Conservation (phyloP, 2,329 filamentous ascomycete genomes). For the Stagonosporopsis vannaccii region DNA sequence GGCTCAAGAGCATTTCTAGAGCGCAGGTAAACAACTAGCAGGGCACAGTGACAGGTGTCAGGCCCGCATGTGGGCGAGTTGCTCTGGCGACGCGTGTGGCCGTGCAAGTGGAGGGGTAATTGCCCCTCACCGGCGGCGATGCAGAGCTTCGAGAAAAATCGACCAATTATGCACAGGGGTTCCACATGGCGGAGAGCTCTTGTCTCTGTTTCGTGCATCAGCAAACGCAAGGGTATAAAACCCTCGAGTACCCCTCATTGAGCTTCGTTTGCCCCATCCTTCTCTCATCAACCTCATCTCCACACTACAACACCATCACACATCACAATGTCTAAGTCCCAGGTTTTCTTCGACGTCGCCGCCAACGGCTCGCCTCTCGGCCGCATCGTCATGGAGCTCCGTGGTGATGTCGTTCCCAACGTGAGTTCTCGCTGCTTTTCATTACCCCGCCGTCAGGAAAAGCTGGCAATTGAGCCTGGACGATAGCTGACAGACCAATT, state of each 20-base stretch:
- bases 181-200: constrained; percentile 19
- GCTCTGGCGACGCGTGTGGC: constrained; percentile 6
- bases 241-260: constrained; percentile 13
- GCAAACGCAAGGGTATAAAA: constrained; percentile 20
- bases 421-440: constrained; percentile 18
- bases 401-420: constrained; percentile 71
- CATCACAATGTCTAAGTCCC: constrained; percentile 56
- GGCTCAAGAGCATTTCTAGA: neutral
- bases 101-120: constrained; percentile 6
- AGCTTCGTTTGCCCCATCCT: constrained; percentile 14
- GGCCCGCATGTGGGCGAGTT: constrained; percentile 1
- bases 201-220: constrained; percentile 22
- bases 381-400: constrained; percentile 84
- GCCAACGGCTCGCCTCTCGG: constrained; percentile 77
- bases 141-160: constrained; percentile 20
- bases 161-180: constrained; percentile 14
- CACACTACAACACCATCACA: constrained; percentile 20
- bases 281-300: constrained; percentile 22
- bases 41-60: neutral
- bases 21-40: too few relatives aligned
- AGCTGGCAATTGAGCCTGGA: constrained; percentile 1
- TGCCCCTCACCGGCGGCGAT: constrained; percentile 12
- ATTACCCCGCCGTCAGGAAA: constrained; percentile 32
- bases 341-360: constrained; percentile 92
- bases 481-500: constrained; percentile 18